Evolutionary conservation across 176 grass and related monocot species (phyloP).

Genomic region (Canna indica): DNA sequence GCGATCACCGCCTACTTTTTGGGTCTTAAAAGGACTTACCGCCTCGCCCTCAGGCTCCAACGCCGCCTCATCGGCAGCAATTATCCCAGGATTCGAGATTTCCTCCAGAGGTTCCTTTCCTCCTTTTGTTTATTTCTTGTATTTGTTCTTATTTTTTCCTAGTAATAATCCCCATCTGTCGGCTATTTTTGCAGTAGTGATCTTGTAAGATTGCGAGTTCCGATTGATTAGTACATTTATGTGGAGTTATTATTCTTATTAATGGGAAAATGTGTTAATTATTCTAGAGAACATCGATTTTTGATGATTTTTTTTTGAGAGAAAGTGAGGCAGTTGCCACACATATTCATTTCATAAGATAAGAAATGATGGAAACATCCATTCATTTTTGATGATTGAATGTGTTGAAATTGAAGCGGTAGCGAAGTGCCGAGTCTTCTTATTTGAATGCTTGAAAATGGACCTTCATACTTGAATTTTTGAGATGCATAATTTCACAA

Average conservation of each 20-base stretch:
- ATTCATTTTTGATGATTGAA: no score
- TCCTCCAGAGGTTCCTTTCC: slow-evolving; percentile 43
- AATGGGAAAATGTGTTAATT: no score
- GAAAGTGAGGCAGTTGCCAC: no score
- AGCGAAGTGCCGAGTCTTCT: neutral
- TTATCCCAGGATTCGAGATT: slow-evolving; percentile 53
- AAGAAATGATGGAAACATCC: no score
- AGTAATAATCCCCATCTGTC: neutral
- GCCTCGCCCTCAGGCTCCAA: slow-evolving; percentile 70
- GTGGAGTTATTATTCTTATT: neutral
- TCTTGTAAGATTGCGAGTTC: neutral
- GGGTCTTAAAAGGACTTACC: slow-evolving; percentile 67
- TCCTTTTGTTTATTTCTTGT: slow-evolving; percentile 5
- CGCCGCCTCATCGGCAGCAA: slow-evolving; percentile 69
- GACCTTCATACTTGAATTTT: neutral
- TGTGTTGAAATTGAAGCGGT: no score
- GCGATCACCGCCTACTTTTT: slow-evolving; percentile 95
- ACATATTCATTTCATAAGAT: no score
- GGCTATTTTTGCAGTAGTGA: neutral
- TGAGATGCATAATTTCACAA: neutral
- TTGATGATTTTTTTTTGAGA: no score
- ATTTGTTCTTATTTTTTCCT: neutral
- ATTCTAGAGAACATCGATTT: no score
- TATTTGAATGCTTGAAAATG: neutral
- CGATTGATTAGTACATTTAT: neutral